Evolutionary conservation across 2,329 filamentous ascomycete genomes (phyloP), one percentile per base, ranked within the genome.

Genomic region (Xylariaceae sp.): DNA sequence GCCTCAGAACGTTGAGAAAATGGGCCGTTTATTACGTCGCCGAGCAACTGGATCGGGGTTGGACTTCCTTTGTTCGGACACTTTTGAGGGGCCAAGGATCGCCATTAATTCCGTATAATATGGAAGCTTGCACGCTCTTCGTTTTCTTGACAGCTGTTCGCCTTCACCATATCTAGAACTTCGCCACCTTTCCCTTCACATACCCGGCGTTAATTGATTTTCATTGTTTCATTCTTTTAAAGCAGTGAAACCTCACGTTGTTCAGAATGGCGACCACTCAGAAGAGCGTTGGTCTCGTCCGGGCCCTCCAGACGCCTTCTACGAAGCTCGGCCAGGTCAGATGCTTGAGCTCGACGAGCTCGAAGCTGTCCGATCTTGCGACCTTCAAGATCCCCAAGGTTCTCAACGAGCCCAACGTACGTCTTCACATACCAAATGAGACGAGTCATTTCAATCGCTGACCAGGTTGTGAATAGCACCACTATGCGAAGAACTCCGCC

Each of bases 381-480:
- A 82, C 85, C 62, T 97, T 97, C 83, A 93, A 90, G 79, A 84
- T 92, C 55, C 94, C 94, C 53, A 86, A 86, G 64, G 85, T 97
- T 68, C 80, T 84, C 72, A 99, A 99, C 73, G 94, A 99, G 78
- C 91, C 91, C n/a, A 99, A 97, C 74, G 92, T 96, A 76, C 74
- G 90, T 81, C 39, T 50, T 35, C 18, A 48, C 1, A 49, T 10
- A 39, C 17, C 45, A 23, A 30, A 23, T 55, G 13, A 8, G 13
- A 11, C 37, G 37, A 41, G 11, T 9, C 37, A 30, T 30, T 30
- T 5, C 23, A 30, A 41, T 41, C 35, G 18, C 53, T 60, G 47
- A 61, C 55, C 5, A 44, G 4, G 6, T 58, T 45, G 57, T 53
- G 2, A 58, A 58, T 68, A 97, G 92, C 89, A 95, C 79, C 88